Conservation (phyloP, 768 basidiomycete species). For the Rubroboletus pulcherrimus region DNA sequence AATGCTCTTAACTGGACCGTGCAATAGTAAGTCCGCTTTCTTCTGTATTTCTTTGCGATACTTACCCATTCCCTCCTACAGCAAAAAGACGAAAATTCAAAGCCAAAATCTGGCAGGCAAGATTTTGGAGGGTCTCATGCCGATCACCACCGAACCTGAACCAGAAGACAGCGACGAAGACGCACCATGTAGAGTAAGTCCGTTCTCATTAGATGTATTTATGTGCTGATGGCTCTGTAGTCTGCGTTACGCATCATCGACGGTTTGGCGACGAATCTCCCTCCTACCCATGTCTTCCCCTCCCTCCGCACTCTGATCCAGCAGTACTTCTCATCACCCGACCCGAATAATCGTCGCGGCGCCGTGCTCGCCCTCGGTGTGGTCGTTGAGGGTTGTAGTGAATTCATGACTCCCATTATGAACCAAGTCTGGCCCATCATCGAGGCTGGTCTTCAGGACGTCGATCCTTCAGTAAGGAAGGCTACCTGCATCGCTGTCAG, state of each 20-base stretch:
- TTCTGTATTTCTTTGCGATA: not conserved
- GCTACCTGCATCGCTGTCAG: slow-evolving; percentile 95
- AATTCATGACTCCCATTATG: slow-evolving; percentile 95
- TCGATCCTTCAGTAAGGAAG: slow-evolving; percentile 82
- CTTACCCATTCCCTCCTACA: slow-evolving; percentile 29
- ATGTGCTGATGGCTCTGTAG: slow-evolving; percentile 35
- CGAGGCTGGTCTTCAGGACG: slow-evolving; percentile 81
- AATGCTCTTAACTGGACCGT: slow-evolving; percentile 97
- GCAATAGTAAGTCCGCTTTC: slow-evolving; percentile 65
- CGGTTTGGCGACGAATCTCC: slow-evolving; percentile 84
- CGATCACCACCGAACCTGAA: slow-evolving; percentile 90
- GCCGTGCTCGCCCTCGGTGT: slow-evolving; percentile 96
- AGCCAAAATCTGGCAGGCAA: slow-evolving; percentile 74
- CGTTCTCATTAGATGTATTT: not conserved
- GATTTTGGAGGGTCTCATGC: slow-evolving; percentile 90
- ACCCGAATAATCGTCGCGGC: slow-evolving; percentile 79
- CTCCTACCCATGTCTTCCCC: slow-evolving; percentile 95
- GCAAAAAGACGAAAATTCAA: slow-evolving; percentile 96
- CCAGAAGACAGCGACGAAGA: slow-evolving; percentile 93
- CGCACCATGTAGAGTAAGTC: slow-evolving; percentile 80
- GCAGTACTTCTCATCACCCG: slow-evolving; percentile 78
- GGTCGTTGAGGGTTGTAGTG: slow-evolving; percentile 94
- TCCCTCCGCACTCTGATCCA: slow-evolving; percentile 78
- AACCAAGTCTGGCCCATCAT: slow-evolving; percentile 90
- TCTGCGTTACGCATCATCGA: slow-evolving; percentile 95